phyloP scores from a whole-genome alignment of 2,329 filamentous ascomycete species.

The Geosmithia flava region DNA sequence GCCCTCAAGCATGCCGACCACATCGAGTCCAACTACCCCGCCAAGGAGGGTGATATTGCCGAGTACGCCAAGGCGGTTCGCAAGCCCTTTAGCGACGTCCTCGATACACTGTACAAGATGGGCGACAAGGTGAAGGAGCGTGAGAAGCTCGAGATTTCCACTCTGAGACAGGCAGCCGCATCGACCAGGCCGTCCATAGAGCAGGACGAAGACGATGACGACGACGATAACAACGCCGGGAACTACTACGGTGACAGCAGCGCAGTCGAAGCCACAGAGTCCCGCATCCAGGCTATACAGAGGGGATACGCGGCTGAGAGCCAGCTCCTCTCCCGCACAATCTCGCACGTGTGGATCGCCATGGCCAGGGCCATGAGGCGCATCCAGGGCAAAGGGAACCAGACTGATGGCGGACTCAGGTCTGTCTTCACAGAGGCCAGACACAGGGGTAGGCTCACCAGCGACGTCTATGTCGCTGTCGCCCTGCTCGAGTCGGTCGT shows the following conservation, averaged over 20 bases:
- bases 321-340: slow-evolving; percentile 65
- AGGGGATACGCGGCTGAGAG: slow-evolving; percentile 62
- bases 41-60: slow-evolving; percentile 66
- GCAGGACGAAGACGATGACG: slow-evolving; percentile 38
- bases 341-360: slow-evolving; percentile 92
- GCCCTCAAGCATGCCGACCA: slow-evolving; percentile 84
- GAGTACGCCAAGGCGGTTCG: slow-evolving; percentile 69
- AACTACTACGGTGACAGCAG: slow-evolving; percentile 23
- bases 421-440: slow-evolving; percentile 85
- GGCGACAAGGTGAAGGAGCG: slow-evolving; percentile 59
- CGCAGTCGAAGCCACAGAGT: slow-evolving; percentile 40
- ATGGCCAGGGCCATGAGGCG: slow-evolving; percentile 89
- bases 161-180: slow-evolving; percentile 39
- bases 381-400: slow-evolving; percentile 69
- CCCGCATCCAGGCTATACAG: slow-evolving; percentile 48
- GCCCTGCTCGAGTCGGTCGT: slow-evolving; percentile 91
- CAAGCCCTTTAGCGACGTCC: slow-evolving; percentile 69
- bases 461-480: slow-evolving; percentile 88
- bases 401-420: slow-evolving; percentile 62
- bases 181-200: slow-evolving; percentile 24
- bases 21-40: slow-evolving; percentile 65
- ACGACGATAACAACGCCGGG: slow-evolving; percentile 13
- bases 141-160: slow-evolving; percentile 44
- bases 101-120: slow-evolving; percentile 81
- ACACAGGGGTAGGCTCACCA: slow-evolving; percentile 75